Percentiles rank a stretch among this genome's conserved stretches.
Evolutionary conservation across 164 flowering plant genomes (phyloP).

Genomic region (Vitis labrusca): DNA sequence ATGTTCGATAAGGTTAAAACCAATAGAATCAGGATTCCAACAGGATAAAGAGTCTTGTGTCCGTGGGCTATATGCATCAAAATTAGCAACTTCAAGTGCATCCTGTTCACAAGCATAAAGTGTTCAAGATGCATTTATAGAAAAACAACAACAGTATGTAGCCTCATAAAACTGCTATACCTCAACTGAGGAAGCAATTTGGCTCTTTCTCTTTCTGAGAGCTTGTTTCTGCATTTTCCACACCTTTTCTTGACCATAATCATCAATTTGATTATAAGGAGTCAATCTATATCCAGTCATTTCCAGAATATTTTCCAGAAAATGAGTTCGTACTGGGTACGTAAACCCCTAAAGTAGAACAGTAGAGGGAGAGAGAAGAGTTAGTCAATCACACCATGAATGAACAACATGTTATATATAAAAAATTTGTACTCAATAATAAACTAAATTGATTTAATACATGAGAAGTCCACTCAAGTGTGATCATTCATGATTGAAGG

Average conservation of each 20-base stretch:
- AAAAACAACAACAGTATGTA: not conserved
- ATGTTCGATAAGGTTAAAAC: slow-evolving; percentile 90
- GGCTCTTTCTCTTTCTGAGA: slow-evolving; percentile 78
- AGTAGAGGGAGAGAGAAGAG: not conserved
- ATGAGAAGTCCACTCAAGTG: too few relatives aligned
- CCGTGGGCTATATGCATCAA: slow-evolving; percentile 48
- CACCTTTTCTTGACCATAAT: slow-evolving; percentile 84
- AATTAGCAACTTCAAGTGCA: slow-evolving; percentile 69
- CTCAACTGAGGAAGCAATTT: slow-evolving; percentile 87
- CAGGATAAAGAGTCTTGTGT: slow-evolving; percentile 77
- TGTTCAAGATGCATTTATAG: not conserved
- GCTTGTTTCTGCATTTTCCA: slow-evolving; percentile 95
- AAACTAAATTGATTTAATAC: too few relatives aligned
- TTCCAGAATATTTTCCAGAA: slow-evolving; percentile 82
- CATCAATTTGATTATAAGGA: slow-evolving; percentile 82
- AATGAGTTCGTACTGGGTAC: slow-evolving; percentile 82
- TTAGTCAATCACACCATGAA: not conserved
- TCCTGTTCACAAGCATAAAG: slow-evolving; percentile 45
- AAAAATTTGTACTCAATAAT: too few relatives aligned
- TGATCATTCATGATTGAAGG: too few relatives aligned
- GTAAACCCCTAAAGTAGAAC: slow-evolving; percentile 78
- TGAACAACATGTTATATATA: too few relatives aligned
- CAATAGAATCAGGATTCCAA: slow-evolving; percentile 96
- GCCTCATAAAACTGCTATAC: slow-evolving; percentile 32
- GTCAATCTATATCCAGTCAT: slow-evolving; percentile 82